Conservation (phyloP, 257 asterid species). For the Solanum gandarillasii region DNA sequence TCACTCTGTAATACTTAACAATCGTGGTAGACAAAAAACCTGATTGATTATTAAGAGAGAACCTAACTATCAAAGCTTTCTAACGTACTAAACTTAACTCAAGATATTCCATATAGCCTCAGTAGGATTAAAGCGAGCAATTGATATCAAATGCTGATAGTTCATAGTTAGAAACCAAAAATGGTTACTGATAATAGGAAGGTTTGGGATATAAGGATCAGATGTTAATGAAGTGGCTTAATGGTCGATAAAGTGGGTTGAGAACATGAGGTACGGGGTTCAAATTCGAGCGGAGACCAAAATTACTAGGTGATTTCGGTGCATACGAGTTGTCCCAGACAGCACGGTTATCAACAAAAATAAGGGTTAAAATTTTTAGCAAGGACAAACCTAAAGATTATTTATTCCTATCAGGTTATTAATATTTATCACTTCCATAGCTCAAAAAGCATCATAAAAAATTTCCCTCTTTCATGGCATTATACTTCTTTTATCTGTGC, state of each 20-base stretch:
- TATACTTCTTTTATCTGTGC: not conserved
- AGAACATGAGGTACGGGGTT: not conserved
- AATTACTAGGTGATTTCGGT: not conserved
- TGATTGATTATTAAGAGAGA: not conserved
- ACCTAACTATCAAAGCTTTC: not conserved
- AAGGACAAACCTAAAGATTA: not conserved
- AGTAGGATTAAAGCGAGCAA: not conserved
- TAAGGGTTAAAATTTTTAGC: not conserved
- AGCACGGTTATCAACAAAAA: not conserved
- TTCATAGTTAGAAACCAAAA: not conserved
- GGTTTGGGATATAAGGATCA: not conserved
- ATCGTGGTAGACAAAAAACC: not conserved
- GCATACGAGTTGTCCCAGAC: not conserved
- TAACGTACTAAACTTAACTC: not conserved
- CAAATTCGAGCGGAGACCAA: not conserved
- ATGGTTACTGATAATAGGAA: not conserved
- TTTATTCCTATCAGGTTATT: not conserved
- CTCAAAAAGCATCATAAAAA: not conserved
- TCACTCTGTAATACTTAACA: not conserved
- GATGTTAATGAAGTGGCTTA: not conserved
- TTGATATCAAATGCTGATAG: not conserved
- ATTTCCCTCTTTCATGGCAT: not conserved
- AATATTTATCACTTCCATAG: not conserved
- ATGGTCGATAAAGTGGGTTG: not conserved
- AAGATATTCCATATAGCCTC: not conserved